phyloP scores from a whole-genome alignment of 2,329 filamentous ascomycete genomes.

The Byssochlamys sp. region DNA sequence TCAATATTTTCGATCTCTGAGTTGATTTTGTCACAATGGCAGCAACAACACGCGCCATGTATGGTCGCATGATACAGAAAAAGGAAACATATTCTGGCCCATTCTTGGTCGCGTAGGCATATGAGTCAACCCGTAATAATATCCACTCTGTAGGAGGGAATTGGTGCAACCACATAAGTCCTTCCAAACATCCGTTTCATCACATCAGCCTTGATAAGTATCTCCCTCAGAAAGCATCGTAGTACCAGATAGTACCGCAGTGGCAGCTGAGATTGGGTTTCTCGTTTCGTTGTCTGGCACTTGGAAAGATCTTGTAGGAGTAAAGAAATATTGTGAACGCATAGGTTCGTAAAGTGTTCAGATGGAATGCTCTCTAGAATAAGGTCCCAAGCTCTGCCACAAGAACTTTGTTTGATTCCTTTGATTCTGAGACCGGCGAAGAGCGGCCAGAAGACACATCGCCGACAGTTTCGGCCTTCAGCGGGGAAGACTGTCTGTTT shows the following conservation, averaged over 20 bases:
- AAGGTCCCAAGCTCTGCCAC: slow-evolving; percentile 20
- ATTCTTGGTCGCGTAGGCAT: too few relatives aligned
- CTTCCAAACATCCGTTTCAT: too few relatives aligned
- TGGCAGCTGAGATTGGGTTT: background rate
- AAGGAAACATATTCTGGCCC: too few relatives aligned
- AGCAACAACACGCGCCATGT: too few relatives aligned
- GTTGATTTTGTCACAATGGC: too few relatives aligned
- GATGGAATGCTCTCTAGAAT: slow-evolving; percentile 12
- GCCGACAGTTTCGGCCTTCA: background rate
- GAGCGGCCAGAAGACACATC: slow-evolving; percentile 1
- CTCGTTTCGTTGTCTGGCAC: background rate
- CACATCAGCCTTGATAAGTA: too few relatives aligned
- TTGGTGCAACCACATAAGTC: too few relatives aligned
- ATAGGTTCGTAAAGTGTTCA: background rate
- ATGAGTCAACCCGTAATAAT: too few relatives aligned
- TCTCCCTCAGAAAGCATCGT: background rate
- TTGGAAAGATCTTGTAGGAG: background rate
- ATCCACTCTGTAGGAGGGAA: too few relatives aligned
- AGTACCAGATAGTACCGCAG: background rate
- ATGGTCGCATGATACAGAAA: too few relatives aligned
- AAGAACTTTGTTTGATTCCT: slow-evolving; percentile 7
- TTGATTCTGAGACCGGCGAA: slow-evolving; percentile 4
- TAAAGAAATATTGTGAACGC: background rate
- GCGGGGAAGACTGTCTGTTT: background rate
- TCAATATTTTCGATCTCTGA: too few relatives aligned